A percentile compares a stretch with the other conserved stretches of the same genome.
These are phyloP conservation scores for Pyricularia sp. DNA, from an alignment of 2,329 filamentous ascomycete genomes.

Conservation along the genomic window DNA sequence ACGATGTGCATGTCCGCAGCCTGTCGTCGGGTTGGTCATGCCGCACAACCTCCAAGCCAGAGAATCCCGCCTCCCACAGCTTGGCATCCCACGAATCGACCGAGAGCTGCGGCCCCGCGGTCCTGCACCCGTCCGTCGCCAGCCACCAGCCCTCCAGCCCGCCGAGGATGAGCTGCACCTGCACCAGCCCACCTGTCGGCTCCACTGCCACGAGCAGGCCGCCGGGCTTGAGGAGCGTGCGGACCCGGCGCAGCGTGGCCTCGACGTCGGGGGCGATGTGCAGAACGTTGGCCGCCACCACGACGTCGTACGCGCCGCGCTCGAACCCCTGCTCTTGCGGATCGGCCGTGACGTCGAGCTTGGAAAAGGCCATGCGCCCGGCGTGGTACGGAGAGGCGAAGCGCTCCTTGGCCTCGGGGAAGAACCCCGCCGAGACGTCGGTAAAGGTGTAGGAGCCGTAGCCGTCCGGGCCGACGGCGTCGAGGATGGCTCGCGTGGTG, in stretches of 20 bases:
- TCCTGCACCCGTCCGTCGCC: conserved; percentile 15
- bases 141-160: conserved; percentile 20
- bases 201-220: conserved; percentile 17
- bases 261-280: conserved; percentile 17
- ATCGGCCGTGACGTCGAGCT: conserved; percentile 13
- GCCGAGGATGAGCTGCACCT: conserved; percentile 17
- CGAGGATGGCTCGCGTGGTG: background rate
- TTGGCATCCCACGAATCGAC: conserved; percentile 15
- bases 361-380: conserved; percentile 5
- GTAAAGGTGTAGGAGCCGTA: conserved; percentile 2
- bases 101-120: conserved; percentile 14
- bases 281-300: conserved; percentile 19
- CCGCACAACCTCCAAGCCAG: conserved; percentile 15
- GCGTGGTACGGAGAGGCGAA: conserved; percentile 10
- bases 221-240: conserved; percentile 17
- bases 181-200: conserved; percentile 15
- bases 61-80: conserved; percentile 14
- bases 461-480: background rate
- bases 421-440: conserved; percentile 5
- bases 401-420: conserved; percentile 10
- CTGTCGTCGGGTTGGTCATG: conserved; percentile 9
- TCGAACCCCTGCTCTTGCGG: conserved; percentile 15
- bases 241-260: conserved; percentile 14
- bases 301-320: conserved; percentile 15
- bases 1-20: conserved; percentile 3